Evolutionary conservation across 1,284 basidiomycete species (phyloP).

Genomic region (Bjerkandera adusta): DNA sequence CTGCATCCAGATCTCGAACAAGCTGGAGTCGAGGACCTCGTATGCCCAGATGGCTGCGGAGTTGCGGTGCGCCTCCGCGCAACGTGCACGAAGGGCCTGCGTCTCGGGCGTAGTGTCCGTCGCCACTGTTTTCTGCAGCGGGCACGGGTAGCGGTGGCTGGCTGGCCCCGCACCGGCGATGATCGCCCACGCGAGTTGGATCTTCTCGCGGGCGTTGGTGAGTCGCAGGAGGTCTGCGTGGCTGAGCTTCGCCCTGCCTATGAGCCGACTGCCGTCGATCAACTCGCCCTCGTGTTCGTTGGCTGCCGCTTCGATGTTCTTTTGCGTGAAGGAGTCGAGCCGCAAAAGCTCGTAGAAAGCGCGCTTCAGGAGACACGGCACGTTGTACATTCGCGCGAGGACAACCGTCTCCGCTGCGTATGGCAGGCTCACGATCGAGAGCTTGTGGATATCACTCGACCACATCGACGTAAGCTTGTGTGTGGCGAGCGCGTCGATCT

Average conservation of each 20-base stretch:
- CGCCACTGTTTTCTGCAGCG: conserved; percentile 6
- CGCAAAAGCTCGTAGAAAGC: conserved; percentile 38
- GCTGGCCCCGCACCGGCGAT: conserved; percentile 3
- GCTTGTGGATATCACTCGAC: conserved; percentile 23
- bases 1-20: conserved; percentile 26
- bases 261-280: conserved; percentile 8
- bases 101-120: conserved; percentile 1
- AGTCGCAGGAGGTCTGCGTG: conserved; percentile 23
- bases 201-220: conserved; percentile 11
- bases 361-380: conserved; percentile 31
- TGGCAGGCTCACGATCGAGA: conserved; percentile 18
- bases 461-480: conserved; percentile 28
- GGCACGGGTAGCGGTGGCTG: conserved; percentile 1
- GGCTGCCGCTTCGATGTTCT: not conserved
- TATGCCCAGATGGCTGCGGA: conserved; percentile 20
- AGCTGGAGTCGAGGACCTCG: conserved; percentile 20
- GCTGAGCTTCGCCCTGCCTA: conserved; percentile 12
- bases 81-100: conserved; percentile 9
- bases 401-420: conserved; percentile 30
- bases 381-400: conserved; percentile 27
- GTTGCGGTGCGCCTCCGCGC: conserved; percentile 11
- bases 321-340: conserved; percentile 24
- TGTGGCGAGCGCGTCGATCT: conserved; percentile 24
- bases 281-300: conserved; percentile 12
- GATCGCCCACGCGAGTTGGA: conserved; percentile 7